Base-by-base conservation (phyloP, 2,329 filamentous ascomycete species). In the Fusarium circinatum region DNA sequence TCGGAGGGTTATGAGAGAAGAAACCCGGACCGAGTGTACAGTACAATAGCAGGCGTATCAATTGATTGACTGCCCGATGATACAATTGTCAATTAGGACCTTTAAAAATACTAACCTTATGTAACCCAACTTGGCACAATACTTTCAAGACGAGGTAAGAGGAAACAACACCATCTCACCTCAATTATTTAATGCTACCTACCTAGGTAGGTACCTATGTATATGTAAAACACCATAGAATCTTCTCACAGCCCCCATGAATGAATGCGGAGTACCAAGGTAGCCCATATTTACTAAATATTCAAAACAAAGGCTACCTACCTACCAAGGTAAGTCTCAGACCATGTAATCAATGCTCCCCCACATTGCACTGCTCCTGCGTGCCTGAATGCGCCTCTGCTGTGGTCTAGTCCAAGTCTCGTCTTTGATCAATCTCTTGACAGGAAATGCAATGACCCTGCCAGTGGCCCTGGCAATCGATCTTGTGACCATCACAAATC, bases 401-500 rank as follows among this genome's bases (percentile, higher is more conserved):
- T 49, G 34, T 52, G 54, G 64, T 47, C 74, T 65, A 41, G 66
- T 68, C 56, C 68, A 47, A 57, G 49, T 71, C 73, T 67, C 62
- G 69, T 77, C 69, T 71, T 62, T 55, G 51, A 55, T 55, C 34
- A 55, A 41, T 34, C 65, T 65, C 48, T 64, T 70, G 66, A 58
- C 30, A 26, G 41, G 34, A 65, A 59, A 59, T 65, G 62, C 70
- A 63, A 62, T n/a, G 30, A 67, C 49, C 65, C 42, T 55, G 66
- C 41, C 57, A 47, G 58, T 49, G 64, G 62, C 70, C 74, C 72
- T 64, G 62, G 65, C 61, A 76, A 68, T 78, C 58, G 76, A 78
- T 78, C 76, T 78, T 78, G 76, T 78, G 76, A 78, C 76, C 76
- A 70, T 70, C 47, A 68, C 59, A 65, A 73, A 63, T 70, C 75